Percentiles rank a stretch among this genome's conserved stretches.
Conservation (phyloP, 768 basidiomycete species). For the Agaricus sinodeliciosus region DNA sequence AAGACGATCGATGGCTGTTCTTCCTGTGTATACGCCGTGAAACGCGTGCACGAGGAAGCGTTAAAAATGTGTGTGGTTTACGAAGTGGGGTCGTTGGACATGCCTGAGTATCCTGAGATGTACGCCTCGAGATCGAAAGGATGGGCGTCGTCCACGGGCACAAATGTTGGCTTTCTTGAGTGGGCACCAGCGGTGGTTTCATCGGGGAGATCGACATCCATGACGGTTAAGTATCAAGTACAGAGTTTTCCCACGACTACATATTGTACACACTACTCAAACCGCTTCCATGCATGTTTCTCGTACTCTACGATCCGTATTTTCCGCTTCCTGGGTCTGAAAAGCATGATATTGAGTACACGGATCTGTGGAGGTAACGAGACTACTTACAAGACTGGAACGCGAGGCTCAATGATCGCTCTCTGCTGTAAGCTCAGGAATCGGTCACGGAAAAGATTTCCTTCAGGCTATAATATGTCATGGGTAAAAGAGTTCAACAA, state of each 20-base stretch:
- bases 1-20: slow-evolving; percentile 69
- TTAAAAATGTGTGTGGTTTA: background rate
- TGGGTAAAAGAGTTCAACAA: background rate
- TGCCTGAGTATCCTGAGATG: slow-evolving; percentile 72
- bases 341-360: background rate
- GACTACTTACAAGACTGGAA: slow-evolving; percentile 58
- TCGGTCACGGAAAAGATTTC: slow-evolving; percentile 86
- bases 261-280: slow-evolving; percentile 32
- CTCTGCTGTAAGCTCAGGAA: slow-evolving; percentile 85
- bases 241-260: slow-evolving; percentile 12
- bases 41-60: background rate
- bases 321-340: slow-evolving; percentile 47
- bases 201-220: slow-evolving; percentile 37
- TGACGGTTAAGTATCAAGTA: slow-evolving; percentile 15
- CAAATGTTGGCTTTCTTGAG: slow-evolving; percentile 22
- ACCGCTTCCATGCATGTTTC: slow-evolving; percentile 75
- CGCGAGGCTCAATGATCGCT: slow-evolving; percentile 80
- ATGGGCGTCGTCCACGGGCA: slow-evolving; percentile 67
- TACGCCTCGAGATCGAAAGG: slow-evolving; percentile 86
- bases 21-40: slow-evolving; percentile 35
- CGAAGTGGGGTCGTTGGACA: background rate
- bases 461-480: slow-evolving; percentile 62
- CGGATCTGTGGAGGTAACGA: background rate
- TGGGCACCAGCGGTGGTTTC: slow-evolving; percentile 18
- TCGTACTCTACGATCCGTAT: slow-evolving; percentile 59